phyloP scores from a whole-genome alignment of 1,284 basidiomycete species.

The Cutaneotrichosporon mucoides region DNA sequence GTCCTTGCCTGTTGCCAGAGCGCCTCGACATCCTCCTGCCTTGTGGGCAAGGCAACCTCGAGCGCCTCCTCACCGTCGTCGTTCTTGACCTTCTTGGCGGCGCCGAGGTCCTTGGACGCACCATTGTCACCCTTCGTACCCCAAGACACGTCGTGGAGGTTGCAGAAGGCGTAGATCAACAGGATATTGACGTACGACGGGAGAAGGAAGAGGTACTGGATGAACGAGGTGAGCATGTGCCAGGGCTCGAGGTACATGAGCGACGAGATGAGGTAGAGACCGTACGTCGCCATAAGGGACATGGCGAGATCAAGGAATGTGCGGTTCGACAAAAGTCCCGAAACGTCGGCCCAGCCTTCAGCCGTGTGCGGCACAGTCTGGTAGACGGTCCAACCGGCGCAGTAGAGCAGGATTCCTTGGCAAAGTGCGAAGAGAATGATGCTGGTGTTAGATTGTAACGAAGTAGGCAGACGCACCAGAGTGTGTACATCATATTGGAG shows the following conservation, averaged over 20 bases:
- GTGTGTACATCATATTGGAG: slow-evolving; percentile 70
- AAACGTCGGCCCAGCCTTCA: slow-evolving; percentile 67
- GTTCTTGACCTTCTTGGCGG: slow-evolving; percentile 79
- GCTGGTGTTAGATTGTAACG: background rate
- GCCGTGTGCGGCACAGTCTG: slow-evolving; percentile 70
- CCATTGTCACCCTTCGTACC: slow-evolving; percentile 90
- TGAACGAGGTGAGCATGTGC: slow-evolving; percentile 89
- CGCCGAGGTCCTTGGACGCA: slow-evolving; percentile 75
- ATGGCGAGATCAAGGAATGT: slow-evolving; percentile 70
- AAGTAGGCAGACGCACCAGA: slow-evolving; percentile 4
- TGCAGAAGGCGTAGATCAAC: slow-evolving; percentile 65
- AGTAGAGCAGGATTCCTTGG: slow-evolving; percentile 59
- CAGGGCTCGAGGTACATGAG: slow-evolving; percentile 85
- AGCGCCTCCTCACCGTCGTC: slow-evolving; percentile 68
- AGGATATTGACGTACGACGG: slow-evolving; percentile 73
- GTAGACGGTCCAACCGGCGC: slow-evolving; percentile 81
- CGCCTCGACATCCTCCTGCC: slow-evolving; percentile 77
- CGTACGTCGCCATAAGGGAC: slow-evolving; percentile 65
- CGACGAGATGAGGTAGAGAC: slow-evolving; percentile 79
- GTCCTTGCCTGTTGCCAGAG: slow-evolving; percentile 70
- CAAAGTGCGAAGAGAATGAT: slow-evolving; percentile 45
- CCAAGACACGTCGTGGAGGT: slow-evolving; percentile 77
- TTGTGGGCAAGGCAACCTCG: slow-evolving; percentile 75
- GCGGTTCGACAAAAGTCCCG: slow-evolving; percentile 58
- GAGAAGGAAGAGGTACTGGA: slow-evolving; percentile 51